Conservation (phyloP, 2,329 filamentous ascomycete species). For the Xylogone sp. region DNA sequence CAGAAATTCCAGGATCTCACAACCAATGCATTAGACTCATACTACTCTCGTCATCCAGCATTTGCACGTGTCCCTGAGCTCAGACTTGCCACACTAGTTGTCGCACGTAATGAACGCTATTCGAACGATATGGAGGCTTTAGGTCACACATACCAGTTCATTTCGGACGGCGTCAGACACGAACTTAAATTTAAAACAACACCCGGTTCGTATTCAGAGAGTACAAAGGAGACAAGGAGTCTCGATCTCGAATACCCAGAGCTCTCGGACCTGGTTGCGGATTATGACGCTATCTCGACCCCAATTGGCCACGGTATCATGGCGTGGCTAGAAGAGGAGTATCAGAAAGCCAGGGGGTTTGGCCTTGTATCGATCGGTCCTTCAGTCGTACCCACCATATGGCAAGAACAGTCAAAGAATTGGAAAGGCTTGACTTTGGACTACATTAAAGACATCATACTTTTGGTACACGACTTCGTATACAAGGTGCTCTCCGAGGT, state of each 20-base stretch:
- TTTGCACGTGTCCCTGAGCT: slow-evolving; percentile 4
- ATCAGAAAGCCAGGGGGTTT: slow-evolving; percentile 9
- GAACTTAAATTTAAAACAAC: not conserved
- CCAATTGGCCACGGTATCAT: slow-evolving; percentile 1
- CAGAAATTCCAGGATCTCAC: slow-evolving; percentile 10
- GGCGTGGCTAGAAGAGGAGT: slow-evolving; percentile 8
- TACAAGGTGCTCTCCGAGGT: slow-evolving; percentile 6
- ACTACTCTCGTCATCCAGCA: slow-evolving; percentile 6
- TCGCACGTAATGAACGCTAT: slow-evolving; percentile 7
- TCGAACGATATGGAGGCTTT: slow-evolving; percentile 5
- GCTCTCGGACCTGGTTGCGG: not conserved
- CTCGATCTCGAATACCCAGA: not conserved
- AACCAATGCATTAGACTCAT: slow-evolving; percentile 7
- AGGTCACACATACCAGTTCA: slow-evolving; percentile 8
- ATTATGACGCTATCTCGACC: not conserved
- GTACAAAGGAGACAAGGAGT: not conserved
- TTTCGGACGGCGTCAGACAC: not conserved
- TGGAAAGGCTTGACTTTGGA: slow-evolving; percentile 45
- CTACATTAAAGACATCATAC: slow-evolving; percentile 49
- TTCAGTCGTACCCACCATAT: slow-evolving; percentile 9
- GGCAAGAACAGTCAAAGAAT: slow-evolving; percentile 13
- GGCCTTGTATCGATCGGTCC: slow-evolving; percentile 7
- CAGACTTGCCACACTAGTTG: slow-evolving; percentile 8
- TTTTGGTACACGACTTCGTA: slow-evolving; percentile 46
- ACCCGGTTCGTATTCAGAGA: too few relatives aligned